phyloP scores from a whole-genome alignment of 352 stramenopile genomes.

The Peronospora farinosa region DNA sequence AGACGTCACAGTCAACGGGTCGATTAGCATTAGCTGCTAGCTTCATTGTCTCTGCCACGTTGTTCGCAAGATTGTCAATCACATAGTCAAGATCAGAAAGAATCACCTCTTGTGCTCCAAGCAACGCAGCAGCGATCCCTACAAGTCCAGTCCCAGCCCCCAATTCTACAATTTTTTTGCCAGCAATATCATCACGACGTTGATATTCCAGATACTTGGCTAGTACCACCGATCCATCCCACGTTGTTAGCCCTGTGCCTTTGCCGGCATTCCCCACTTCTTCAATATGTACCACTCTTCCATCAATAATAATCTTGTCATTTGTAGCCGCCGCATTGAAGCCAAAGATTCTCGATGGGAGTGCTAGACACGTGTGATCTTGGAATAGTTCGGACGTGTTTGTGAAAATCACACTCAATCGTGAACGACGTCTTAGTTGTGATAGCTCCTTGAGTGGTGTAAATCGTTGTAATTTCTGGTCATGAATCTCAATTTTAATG shows the following conservation, averaged over 20 bases:
- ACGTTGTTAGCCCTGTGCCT: conserved; percentile 86
- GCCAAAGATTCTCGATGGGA: conserved; percentile 54
- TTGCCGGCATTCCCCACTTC: conserved; percentile 78
- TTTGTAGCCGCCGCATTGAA: conserved; percentile 32
- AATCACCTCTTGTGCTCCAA: conserved; percentile 68
- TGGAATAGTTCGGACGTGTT: conserved; percentile 21
- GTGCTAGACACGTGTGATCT: conserved; percentile 27
- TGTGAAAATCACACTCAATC: conserved; percentile 36
- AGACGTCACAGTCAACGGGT: conserved; percentile 10
- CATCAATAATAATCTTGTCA: conserved; percentile 50
- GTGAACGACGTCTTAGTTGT: conserved; percentile 24
- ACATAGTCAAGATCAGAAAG: conserved; percentile 87
- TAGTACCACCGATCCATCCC: conserved; percentile 88
- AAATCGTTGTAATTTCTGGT: conserved; percentile 34
- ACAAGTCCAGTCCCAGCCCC: conserved; percentile 83
- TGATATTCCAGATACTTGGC: conserved; percentile 86
- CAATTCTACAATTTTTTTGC: conserved; percentile 67
- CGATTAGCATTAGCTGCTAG: conserved; percentile 13
- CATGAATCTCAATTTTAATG: conserved; percentile 38
- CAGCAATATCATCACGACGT: conserved; percentile 23
- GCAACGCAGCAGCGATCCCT: conserved; percentile 67
- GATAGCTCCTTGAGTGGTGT: conserved; percentile 23
- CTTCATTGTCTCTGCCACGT: conserved; percentile 39
- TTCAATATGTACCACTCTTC: conserved; percentile 38
- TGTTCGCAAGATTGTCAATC: conserved; percentile 67